These are phyloP conservation scores for Geotrichum bryndzae DNA, from an alignment of 1,139 yeast species.

Conservation along the genomic window DNA sequence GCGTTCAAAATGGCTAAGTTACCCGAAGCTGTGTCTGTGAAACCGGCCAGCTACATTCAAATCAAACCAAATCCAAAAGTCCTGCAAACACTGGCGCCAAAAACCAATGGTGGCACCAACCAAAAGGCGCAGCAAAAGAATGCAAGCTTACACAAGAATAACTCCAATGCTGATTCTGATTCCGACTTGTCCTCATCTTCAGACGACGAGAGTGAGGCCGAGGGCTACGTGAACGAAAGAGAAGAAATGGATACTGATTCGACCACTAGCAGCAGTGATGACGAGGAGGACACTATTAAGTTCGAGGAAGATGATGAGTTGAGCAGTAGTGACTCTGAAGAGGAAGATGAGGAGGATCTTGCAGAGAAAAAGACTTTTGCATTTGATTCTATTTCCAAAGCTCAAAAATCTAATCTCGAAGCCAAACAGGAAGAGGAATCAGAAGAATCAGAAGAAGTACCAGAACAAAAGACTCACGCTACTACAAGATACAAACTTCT, in stretches of 20 bases:
- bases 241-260: background rate
- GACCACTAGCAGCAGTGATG: constrained; percentile 20
- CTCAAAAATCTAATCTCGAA: background rate
- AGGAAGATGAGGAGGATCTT: background rate
- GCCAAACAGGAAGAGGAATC: constrained; percentile 17
- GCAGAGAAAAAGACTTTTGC: background rate
- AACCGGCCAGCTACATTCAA: constrained; percentile 21
- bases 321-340: background rate
- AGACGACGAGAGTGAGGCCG: constrained; percentile 10
- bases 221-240: background rate
- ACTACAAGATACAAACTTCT: constrained; percentile 14
- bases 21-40: constrained; percentile 38
- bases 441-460: background rate
- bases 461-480: background rate
- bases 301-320: background rate
- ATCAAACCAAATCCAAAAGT: constrained; percentile 21
- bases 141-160: background rate
- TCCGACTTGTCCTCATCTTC: constrained; percentile 1
- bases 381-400: background rate
- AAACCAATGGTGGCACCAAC: background rate
- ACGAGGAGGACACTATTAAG: constrained; percentile 7
- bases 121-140: background rate
- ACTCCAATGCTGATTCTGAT: background rate
- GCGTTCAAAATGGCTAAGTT: constrained; percentile 39
- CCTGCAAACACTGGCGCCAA: background rate